Evolutionary conservation across 2,329 filamentous ascomycete species (phyloP).

Genomic region (Phaeosphaeria sp.): DNA sequence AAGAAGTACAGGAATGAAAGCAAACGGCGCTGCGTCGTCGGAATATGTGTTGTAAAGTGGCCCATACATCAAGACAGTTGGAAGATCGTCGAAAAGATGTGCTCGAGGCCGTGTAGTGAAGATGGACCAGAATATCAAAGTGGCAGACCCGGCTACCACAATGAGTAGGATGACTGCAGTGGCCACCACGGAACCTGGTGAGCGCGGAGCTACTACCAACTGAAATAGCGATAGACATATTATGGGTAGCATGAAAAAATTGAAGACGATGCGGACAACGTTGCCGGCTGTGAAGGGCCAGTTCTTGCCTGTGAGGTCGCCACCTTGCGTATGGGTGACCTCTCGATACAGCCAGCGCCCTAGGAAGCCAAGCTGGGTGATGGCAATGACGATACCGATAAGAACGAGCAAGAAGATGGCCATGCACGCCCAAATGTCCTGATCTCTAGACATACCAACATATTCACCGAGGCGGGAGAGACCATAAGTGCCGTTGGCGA

Average conservation of each 20-base stretch:
- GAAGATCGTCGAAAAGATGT: slow-evolving; percentile 89
- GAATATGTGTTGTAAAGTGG: slow-evolving; percentile 97
- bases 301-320: slow-evolving; percentile 91
- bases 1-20: slow-evolving; percentile 82
- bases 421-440: slow-evolving; percentile 94
- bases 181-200: slow-evolving; percentile 73
- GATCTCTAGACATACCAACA: slow-evolving; percentile 75
- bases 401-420: slow-evolving; percentile 88
- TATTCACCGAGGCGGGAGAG: slow-evolving; percentile 80
- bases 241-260: slow-evolving; percentile 88
- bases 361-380: slow-evolving; percentile 79
- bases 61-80: slow-evolving; percentile 87
- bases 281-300: slow-evolving; percentile 73
- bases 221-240: slow-evolving; percentile 90
- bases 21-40: slow-evolving; percentile 89
- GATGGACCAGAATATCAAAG: slow-evolving; percentile 83
- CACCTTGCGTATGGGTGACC: slow-evolving; percentile 74
- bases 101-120: slow-evolving; percentile 80
- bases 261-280: slow-evolving; percentile 81
- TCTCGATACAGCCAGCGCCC: slow-evolving; percentile 77
- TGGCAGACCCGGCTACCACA: slow-evolving; percentile 73
- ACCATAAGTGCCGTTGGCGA: slow-evolving; percentile 77
- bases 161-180: slow-evolving; percentile 78
- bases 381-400: slow-evolving; percentile 68
- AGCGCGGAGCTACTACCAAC: slow-evolving; percentile 74